Evolutionary conservation across 1,139 yeast genomes (phyloP), one percentile per base, ranked within the genome.

Genomic region (Candida sp.): DNA sequence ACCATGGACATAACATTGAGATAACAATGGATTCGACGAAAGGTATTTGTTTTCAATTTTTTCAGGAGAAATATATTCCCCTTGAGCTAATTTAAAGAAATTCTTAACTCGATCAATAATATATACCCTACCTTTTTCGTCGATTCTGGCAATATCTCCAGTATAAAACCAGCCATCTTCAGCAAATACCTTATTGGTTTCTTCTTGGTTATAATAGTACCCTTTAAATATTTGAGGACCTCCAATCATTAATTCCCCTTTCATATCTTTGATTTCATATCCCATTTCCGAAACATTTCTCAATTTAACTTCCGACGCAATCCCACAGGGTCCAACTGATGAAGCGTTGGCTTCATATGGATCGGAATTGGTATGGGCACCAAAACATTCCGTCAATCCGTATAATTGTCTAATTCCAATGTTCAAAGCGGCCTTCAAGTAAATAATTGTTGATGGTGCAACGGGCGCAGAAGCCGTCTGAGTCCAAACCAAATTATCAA

Each of bases 1-100:
- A 5, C 91, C 91, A 52, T 81, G 64, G 9, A 64, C 65, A 43
- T 56, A 66, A 12, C 66, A 45, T 48, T 66, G 72, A 37, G 57
- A 48, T 22, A 68, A 48, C 9, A 51, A 42, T 4, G 71, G 62
- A 44, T 63, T 63, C 4, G 55, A 48, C 4, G 68, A 55, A 33
- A 66, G 51, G 46, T 67, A 68, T 25, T 57, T 46, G 43, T 64
- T 66, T 48, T 68, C 73, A 21, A 68, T 57, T 46, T 59, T 60
- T 46, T 68, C 73, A 0, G 73, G 73, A 2, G 70, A 61, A 7
- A 68, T 57, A 45, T 58, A 68, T 48, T 68, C 73, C 1, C 73
- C 73, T 38, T 68, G 73, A 5, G 67, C 63, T 58, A 68, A 56
- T 53, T 68, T 69, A 60, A 69, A 68, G 51, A 68, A 68, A 49